Percentiles rank a stretch among this genome's conserved stretches.
These are phyloP conservation scores for Puccinia polysora DNA, from an alignment of 1,284 basidiomycete species.

Conservation along the genomic window DNA sequence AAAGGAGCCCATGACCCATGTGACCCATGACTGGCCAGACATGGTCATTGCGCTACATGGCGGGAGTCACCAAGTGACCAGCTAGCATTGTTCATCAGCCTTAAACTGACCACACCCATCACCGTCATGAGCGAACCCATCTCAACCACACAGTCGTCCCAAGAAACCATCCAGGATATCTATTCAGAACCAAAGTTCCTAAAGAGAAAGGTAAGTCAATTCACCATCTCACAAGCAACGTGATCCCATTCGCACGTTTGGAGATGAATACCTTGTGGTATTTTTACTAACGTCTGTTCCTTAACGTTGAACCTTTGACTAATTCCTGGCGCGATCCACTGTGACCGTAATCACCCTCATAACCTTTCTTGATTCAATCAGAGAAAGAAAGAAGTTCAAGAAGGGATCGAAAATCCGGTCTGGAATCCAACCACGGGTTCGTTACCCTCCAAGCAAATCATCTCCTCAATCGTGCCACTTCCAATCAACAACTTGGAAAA, in stretches of 20 bases:
- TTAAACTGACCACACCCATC: no score
- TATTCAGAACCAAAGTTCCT: slow-evolving; percentile 29
- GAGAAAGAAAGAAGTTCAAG: slow-evolving; percentile 22
- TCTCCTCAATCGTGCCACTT: slow-evolving; percentile 15
- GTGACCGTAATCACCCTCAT: no score
- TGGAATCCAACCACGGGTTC: slow-evolving; percentile 8
- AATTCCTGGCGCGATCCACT: no score
- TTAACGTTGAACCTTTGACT: no score
- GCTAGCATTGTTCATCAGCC: no score
- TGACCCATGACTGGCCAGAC: no score
- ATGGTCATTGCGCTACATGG: no score
- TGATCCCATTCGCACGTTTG: neutral
- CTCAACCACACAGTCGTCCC: no score
- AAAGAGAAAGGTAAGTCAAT: slow-evolving; percentile 16
- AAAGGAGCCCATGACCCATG: no score
- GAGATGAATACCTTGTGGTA: neutral
- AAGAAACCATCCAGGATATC: neutral
- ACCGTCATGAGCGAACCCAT: no score
- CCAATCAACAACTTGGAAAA: slow-evolving; percentile 8
- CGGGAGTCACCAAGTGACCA: no score
- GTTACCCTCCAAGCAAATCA: slow-evolving; percentile 26
- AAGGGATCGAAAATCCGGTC: slow-evolving; percentile 18
- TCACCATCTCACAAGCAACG: neutral
- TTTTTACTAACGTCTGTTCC: no score
- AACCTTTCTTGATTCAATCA: neutral